Percentiles rank a stretch among this genome's conserved stretches.
These are phyloP conservation scores for Rhynchospora pubera DNA, from an alignment of 176 grass and related monocot species.

Conservation along the genomic window DNA sequence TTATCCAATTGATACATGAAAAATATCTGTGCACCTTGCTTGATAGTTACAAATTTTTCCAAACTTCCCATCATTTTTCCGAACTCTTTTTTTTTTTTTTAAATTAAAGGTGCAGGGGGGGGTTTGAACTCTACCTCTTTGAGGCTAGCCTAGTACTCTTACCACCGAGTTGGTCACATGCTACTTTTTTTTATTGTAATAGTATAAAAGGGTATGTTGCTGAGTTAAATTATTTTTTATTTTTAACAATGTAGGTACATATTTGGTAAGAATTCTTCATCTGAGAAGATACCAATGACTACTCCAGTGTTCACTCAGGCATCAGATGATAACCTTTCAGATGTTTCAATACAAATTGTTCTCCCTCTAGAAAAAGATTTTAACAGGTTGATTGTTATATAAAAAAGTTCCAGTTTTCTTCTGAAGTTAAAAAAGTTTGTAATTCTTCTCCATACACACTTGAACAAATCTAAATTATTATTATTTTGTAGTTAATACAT, in stretches of 20 bases:
- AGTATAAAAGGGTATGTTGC: conserved; percentile 10
- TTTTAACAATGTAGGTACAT: conserved; percentile 59
- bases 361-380: conserved; percentile 68
- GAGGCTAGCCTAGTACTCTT: too few species aligned
- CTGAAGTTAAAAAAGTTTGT: not conserved
- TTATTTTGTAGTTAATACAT: not conserved
- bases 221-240: not conserved
- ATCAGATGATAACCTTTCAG: conserved; percentile 54
- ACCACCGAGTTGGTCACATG: too few species aligned
- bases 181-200: not conserved
- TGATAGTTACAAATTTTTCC: not conserved
- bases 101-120: too few species aligned
- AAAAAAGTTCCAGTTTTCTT: not conserved
- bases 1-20: not conserved
- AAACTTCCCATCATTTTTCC: not conserved
- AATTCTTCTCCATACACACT: not conserved
- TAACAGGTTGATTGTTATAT: conserved; percentile 34
- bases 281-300: conserved; percentile 92
- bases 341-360: conserved; percentile 87
- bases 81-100: too few species aligned
- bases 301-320: conserved; percentile 91
- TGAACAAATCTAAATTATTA: not conserved
- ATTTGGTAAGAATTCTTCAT: conserved; percentile 81
- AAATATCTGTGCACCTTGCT: not conserved
- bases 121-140: too few species aligned